phyloP scores from a whole-genome alignment of 1,139 yeast genomes.

The Meyerozyma sp. region DNA sequence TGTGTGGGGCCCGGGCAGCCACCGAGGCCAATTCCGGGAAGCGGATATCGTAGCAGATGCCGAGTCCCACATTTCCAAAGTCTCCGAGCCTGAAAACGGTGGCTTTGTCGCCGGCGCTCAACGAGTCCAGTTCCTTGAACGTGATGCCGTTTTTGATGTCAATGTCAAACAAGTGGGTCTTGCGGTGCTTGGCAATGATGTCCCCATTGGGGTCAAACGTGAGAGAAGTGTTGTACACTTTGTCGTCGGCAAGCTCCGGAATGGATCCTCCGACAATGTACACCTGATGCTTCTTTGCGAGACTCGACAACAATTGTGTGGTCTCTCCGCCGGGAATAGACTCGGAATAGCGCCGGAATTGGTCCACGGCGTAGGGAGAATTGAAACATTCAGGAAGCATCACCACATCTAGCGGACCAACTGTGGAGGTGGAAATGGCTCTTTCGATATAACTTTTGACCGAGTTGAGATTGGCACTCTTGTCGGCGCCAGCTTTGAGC shows the following conservation, averaged over 20 bases:
- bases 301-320: slow-evolving; percentile 49
- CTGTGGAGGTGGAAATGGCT: slow-evolving; percentile 47
- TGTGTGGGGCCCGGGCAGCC: slow-evolving; percentile 63
- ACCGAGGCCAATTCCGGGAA: slow-evolving; percentile 86
- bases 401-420: slow-evolving; percentile 48
- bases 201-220: slow-evolving; percentile 69
- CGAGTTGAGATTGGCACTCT: slow-evolving; percentile 51
- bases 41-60: slow-evolving; percentile 88
- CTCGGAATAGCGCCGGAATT: slow-evolving; percentile 85
- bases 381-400: slow-evolving; percentile 91
- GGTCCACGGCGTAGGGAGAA: slow-evolving; percentile 86
- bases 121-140: slow-evolving; percentile 73
- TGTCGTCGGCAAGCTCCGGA: slow-evolving; percentile 65
- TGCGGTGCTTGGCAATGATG: slow-evolving; percentile 79
- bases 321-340: slow-evolving; percentile 61
- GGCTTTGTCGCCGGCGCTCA: slow-evolving; percentile 74
- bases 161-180: slow-evolving; percentile 85
- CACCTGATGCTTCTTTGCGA: slow-evolving; percentile 60
- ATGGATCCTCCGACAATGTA: slow-evolving; percentile 85
- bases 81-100: slow-evolving; percentile 68
- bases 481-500: slow-evolving; percentile 66
- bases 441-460: slow-evolving; percentile 44
- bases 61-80: slow-evolving; percentile 77
- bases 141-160: slow-evolving; percentile 87
- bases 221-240: slow-evolving; percentile 76